Percentiles rank a stretch among this genome's conserved stretches.
Evolutionary conservation across 2,329 filamentous ascomycete species (phyloP).

Genomic region (Lecanoromycetidae sp.): DNA sequence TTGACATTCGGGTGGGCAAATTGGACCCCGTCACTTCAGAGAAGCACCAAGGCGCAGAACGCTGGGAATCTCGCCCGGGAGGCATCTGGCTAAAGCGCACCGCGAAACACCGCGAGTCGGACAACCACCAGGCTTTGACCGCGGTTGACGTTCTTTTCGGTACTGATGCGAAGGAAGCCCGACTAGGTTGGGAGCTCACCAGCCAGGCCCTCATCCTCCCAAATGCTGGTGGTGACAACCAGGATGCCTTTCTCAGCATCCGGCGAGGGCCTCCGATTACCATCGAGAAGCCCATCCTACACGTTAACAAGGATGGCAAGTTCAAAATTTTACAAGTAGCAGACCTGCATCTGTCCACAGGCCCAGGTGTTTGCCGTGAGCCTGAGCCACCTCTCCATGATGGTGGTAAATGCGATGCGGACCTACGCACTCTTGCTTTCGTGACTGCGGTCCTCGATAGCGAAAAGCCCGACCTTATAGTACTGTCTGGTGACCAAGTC

Average conservation of each 20-base stretch:
- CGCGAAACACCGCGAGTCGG: constrained; percentile 58
- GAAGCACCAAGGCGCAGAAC: constrained; percentile 44
- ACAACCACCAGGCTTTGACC: constrained; percentile 63
- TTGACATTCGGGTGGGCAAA: constrained; percentile 65
- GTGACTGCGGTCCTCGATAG: constrained; percentile 72
- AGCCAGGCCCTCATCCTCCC: constrained; percentile 63
- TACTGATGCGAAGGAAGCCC: constrained; percentile 79
- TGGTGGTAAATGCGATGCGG: constrained; percentile 74
- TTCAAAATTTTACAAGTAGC: constrained; percentile 97
- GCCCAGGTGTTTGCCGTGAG: constrained; percentile 73
- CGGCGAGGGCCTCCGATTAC: constrained; percentile 57
- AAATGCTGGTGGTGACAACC: constrained; percentile 44
- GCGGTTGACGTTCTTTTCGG: constrained; percentile 80
- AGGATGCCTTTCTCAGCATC: constrained; percentile 64
- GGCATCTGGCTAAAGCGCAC: constrained; percentile 76
- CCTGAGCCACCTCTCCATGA: constrained; percentile 63
- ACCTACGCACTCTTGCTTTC: constrained; percentile 83
- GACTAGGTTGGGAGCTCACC: constrained; percentile 70
- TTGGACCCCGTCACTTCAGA: constrained; percentile 53
- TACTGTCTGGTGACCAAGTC: constrained; percentile 86
- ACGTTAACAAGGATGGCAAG: constrained; percentile 75
- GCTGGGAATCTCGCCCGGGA: constrained; percentile 65
- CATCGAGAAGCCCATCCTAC: constrained; percentile 56
- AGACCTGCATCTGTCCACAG: constrained; percentile 90
- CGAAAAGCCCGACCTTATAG: constrained; percentile 84